Percentiles rank a stretch among this genome's conserved stretches.
Conservation (phyloP, 116 monocot species). For the Trichopus zeylanicus region DNA sequence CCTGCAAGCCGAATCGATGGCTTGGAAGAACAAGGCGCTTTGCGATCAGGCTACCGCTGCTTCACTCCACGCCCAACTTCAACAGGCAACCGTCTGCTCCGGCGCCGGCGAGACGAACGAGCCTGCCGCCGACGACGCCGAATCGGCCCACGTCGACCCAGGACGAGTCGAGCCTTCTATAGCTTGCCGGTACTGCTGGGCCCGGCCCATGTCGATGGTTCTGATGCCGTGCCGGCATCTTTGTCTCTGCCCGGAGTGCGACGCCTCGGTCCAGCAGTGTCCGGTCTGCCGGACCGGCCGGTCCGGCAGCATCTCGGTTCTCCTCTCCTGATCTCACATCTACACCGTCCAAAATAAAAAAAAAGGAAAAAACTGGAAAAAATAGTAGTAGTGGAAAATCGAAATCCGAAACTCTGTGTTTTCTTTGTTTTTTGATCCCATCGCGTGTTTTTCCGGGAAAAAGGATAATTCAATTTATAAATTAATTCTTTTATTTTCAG, state of each 20-base stretch:
- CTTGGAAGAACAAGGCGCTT: slow-evolving; percentile 46
- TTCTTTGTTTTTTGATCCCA: too few relatives aligned
- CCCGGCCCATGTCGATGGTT: slow-evolving; percentile 34
- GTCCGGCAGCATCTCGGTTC: slow-evolving; percentile 49
- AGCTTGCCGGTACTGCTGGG: slow-evolving; percentile 32
- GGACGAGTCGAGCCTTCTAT: slow-evolving; percentile 16
- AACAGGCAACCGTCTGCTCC: slow-evolving; percentile 18
- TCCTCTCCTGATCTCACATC: slow-evolving; percentile 23
- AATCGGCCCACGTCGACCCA: slow-evolving; percentile 55
- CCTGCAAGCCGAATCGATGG: slow-evolving; percentile 30
- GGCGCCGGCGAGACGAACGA: slow-evolving; percentile 1
- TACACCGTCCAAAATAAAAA: neutral
- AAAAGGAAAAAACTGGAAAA: neutral
- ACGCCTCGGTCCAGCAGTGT: slow-evolving; percentile 30
- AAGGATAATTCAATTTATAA: too few relatives aligned
- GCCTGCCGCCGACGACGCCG: slow-evolving; percentile 36
- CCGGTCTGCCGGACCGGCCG: slow-evolving; percentile 42
- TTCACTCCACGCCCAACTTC: slow-evolving; percentile 39
- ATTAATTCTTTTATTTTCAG: too few relatives aligned
- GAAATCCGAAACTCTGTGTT: too few relatives aligned
- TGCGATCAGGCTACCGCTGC: slow-evolving; percentile 31
- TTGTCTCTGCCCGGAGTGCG: slow-evolving; percentile 49
- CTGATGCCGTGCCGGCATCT: slow-evolving; percentile 67
- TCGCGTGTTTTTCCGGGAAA: too few relatives aligned
- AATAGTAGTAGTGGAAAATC: neutral